A percentile compares a stretch with the other conserved stretches of the same genome.
Evolutionary conservation across 257 asterid species (phyloP).

Genomic region (Pogostemon cablin): DNA sequence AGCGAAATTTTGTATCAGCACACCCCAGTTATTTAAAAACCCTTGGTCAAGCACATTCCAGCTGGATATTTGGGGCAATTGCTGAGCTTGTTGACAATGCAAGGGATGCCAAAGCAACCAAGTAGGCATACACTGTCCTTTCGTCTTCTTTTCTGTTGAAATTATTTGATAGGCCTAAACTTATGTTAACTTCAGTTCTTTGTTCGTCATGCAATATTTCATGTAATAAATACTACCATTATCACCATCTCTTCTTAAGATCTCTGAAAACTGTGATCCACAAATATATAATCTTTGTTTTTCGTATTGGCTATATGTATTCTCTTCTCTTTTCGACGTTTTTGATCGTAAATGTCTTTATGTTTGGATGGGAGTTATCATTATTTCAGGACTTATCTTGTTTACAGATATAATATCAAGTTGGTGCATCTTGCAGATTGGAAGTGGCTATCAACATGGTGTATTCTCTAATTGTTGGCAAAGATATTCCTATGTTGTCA

Average conservation of each 20-base stretch:
- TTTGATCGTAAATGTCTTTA: neutral
- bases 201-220: neutral
- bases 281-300: neutral
- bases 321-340: neutral
- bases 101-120: conserved; percentile 78
- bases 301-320: neutral
- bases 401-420: conserved; percentile 28
- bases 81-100: conserved; percentile 89
- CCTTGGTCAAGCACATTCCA: conserved; percentile 79
- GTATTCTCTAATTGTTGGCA: conserved; percentile 45
- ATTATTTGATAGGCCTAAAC: neutral
- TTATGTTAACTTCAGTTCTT: neutral
- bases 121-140: conserved; percentile 47
- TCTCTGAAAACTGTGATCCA: neutral
- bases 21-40: conserved; percentile 78
- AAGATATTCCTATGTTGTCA: conserved; percentile 71
- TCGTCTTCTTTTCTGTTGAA: conserved; percentile 8
- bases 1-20: conserved; percentile 54
- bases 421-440: conserved; percentile 48
- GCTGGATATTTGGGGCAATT: conserved; percentile 89
- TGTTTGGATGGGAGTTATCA: conserved; percentile 9
- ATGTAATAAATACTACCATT: neutral
- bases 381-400: conserved; percentile 22
- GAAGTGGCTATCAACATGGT: conserved; percentile 52
- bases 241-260: conserved; percentile 11